These are phyloP conservation scores for Psidium friedrichsthalianum DNA, from an alignment of 345 rosid genomes.

Conservation along the genomic window DNA sequence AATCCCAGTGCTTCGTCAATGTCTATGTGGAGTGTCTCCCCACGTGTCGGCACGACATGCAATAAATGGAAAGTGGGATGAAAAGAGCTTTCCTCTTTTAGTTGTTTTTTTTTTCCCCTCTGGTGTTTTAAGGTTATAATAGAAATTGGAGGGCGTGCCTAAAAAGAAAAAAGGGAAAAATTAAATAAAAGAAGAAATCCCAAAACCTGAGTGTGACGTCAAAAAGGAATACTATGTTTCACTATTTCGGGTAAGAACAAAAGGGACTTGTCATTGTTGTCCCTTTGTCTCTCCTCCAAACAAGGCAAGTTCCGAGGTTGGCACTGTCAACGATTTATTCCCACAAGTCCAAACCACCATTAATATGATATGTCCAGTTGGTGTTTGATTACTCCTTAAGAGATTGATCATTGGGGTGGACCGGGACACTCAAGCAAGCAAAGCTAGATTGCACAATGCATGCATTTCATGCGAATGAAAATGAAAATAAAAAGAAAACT, in stretches of 20 bases:
- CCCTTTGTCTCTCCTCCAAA: not conserved
- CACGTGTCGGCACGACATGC: not conserved
- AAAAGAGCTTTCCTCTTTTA: not conserved
- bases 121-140: not conserved
- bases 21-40: not conserved
- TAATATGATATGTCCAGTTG: not conserved
- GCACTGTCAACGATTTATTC: not conserved
- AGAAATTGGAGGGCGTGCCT: not conserved
- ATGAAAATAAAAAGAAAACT: rapidly evolving
- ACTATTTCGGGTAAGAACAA: not conserved
- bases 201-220: not conserved
- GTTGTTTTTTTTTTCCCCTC: not conserved
- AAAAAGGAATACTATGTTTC: not conserved
- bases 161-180: no score
- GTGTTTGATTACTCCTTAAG: not conserved
- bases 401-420: not conserved
- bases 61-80: not conserved
- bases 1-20: not conserved
- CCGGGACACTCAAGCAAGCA: not conserved
- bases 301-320: slow-evolving; percentile 8
- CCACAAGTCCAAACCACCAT: no score
- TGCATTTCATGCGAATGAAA: not conserved
- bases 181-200: not conserved
- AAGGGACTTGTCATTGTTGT: not conserved
- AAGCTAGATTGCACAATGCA: not conserved